Evolutionary conservation across 2,329 filamentous ascomycete genomes (phyloP).

Genomic region (Penicillium sp.): DNA sequence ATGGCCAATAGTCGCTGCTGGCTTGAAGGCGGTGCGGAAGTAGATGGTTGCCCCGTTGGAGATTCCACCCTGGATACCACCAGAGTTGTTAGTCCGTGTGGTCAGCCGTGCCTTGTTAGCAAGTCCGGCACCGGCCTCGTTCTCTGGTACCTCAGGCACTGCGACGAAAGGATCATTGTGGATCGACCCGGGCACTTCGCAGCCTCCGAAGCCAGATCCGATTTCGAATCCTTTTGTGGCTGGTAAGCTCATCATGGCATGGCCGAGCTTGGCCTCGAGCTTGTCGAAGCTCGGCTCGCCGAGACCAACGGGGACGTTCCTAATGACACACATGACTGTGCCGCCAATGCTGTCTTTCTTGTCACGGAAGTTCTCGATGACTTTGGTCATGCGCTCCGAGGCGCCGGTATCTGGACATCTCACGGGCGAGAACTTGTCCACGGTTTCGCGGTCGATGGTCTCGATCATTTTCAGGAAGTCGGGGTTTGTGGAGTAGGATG

Average conservation of each 20-base stretch:
- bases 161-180: conserved; percentile 88
- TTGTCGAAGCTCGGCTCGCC: conserved; percentile 96
- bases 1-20: conserved; percentile 86
- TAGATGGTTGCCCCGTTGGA: conserved; percentile 90
- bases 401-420: conserved; percentile 71
- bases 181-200: conserved; percentile 77
- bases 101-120: conserved; percentile 57
- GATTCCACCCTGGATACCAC: conserved; percentile 93
- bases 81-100: conserved; percentile 91
- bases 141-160: conserved; percentile 36
- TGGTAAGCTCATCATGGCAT: conserved; percentile 93
- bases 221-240: conserved; percentile 95
- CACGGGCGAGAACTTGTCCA: conserved; percentile 81
- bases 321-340: conserved; percentile 89
- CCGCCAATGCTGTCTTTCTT: conserved; percentile 86
- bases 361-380: conserved; percentile 75
- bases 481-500: conserved; percentile 69
- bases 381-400: conserved; percentile 68
- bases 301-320: conserved; percentile 76
- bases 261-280: conserved; percentile 82
- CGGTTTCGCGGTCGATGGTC: conserved; percentile 66
- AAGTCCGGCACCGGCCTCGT: conserved; percentile 13
- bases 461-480: conserved; percentile 72
- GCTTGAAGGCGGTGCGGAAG: conserved; percentile 94
- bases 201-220: conserved; percentile 85